Percentiles rank a stretch among this genome's conserved stretches.
phyloP scores from a whole-genome alignment of 2,329 filamentous ascomycete species.

The Colletotrichum sp. region DNA sequence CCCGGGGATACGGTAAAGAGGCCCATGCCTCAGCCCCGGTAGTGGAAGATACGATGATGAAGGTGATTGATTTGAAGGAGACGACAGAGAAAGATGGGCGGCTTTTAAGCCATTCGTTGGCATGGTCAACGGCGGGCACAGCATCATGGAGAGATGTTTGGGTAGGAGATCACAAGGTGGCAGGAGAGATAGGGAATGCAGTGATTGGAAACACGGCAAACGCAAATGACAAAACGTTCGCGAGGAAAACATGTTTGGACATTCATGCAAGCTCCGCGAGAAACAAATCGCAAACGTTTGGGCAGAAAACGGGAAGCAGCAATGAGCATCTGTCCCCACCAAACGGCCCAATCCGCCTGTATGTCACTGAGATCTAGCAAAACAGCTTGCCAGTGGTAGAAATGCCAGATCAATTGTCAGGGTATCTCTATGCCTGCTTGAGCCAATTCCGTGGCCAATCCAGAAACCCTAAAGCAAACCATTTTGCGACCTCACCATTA shows the following conservation, averaged over 20 bases:
- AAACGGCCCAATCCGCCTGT: not conserved
- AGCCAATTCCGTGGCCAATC: constrained; percentile 2
- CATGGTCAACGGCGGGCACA: not conserved
- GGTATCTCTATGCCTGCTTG: constrained; percentile 21
- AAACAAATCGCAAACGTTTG: not conserved
- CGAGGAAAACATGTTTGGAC: not conserved
- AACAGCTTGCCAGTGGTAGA: not conserved
- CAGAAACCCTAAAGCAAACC: constrained; percentile 11
- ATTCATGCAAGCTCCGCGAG: not conserved
- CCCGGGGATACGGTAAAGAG: not conserved
- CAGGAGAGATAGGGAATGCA: not conserved
- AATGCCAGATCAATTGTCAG: constrained; percentile 21
- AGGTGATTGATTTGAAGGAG: not conserved
- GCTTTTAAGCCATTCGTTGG: not conserved
- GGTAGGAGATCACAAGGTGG: not conserved
- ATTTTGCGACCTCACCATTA: constrained; percentile 6
- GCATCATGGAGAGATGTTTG: not conserved
- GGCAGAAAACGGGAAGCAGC: not conserved
- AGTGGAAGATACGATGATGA: not conserved
- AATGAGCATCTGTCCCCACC: not conserved
- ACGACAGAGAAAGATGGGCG: not conserved
- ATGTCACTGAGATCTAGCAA: not conserved
- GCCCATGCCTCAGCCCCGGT: not conserved
- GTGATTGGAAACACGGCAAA: not conserved
- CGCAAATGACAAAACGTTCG: not conserved